Evolutionary conservation across 2,329 filamentous ascomycete genomes (phyloP).

Genomic region (Fusarium decemcellulare): DNA sequence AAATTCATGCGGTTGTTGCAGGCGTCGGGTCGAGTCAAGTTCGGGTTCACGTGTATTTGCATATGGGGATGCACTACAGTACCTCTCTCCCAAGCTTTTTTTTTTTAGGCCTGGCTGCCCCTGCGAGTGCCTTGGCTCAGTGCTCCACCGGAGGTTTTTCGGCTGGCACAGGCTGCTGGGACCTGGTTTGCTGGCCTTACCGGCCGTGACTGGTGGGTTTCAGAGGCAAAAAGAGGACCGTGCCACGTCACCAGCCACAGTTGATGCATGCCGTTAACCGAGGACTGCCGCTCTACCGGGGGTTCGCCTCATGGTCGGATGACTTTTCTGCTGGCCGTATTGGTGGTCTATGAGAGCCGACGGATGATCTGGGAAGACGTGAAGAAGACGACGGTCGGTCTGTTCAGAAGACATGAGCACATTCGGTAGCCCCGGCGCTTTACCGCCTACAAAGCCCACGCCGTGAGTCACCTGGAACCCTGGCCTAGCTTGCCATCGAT

Average conservation of each 20-base stretch:
- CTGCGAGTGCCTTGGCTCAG: conserved; percentile 15
- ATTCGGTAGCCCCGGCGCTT: conserved; percentile 79
- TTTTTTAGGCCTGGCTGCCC: conserved; percentile 15
- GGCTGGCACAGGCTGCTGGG: conserved; percentile 15
- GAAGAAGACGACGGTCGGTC: conserved; percentile 12
- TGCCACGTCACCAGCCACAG: conserved; percentile 46
- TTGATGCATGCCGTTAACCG: conserved; percentile 32
- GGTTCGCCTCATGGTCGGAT: conserved; percentile 36
- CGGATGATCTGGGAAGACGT: conserved; percentile 16
- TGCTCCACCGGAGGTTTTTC: conserved; percentile 35
- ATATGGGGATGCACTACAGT: conserved; percentile 27
- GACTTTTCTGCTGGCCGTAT: conserved; percentile 27
- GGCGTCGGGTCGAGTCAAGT: conserved; percentile 15
- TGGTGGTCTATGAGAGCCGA: neutral
- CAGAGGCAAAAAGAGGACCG: conserved; percentile 4
- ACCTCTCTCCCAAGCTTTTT: neutral
- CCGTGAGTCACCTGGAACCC: conserved; percentile 66
- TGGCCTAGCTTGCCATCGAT: neutral
- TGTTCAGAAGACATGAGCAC: conserved; percentile 64
- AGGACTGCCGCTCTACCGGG: conserved; percentile 36
- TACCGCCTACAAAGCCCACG: conserved; percentile 75
- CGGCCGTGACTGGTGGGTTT: neutral
- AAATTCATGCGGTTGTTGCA: conserved; percentile 46
- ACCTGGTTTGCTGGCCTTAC: neutral
- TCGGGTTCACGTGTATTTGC: conserved; percentile 46